Evolutionary conservation across 2,329 filamentous ascomycete genomes (phyloP), one percentile per base, ranked within the genome.

Genomic region (Claviceps digitariae): DNA sequence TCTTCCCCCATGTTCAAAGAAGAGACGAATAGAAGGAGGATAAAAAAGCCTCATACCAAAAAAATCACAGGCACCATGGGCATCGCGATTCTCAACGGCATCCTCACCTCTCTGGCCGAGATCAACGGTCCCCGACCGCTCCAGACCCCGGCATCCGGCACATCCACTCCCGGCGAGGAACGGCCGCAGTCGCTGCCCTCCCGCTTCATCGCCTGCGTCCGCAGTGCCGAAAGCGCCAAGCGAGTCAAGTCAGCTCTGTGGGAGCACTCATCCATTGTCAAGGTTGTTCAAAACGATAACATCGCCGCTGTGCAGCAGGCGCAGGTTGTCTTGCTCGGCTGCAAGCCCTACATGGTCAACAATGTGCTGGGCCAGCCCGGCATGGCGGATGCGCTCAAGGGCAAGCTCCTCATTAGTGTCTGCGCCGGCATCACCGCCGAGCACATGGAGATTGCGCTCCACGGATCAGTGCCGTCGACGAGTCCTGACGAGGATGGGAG

Each of bases 341-440:
- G 88, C 75, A 93, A 94, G 69, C 86, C 89, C 1, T 79, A 86
- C 64, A 83, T 84, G 73, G 81, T 87, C 56, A 74, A 77, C 54
- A 79, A 81, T 15, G 77, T 95, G 46, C 76, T 95, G 1, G 72
- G 74, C 52, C 79, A 78, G 55, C 70, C 79, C 2, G 86, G 84
- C 48, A 86, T 94, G 72, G 73, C 74, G 50, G 77, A 84, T 57
- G 89, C 87, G 1, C 76, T 95, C 15, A 72, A 79, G 55, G 87
- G 86, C 45, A 95, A 95, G 68, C 76, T 94, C 5, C 74, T 95
- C 41, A 84, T 95, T 66, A 87, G 81, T 62, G 89, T 95, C 60
- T 81, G 86, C 56, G 87, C 87, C 4, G 90, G 90, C 54, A 79
- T 93, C 23, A 82, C 84, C 2, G 79, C 81, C 17, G 68, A 78